Conservation (phyloP, 2,329 filamentous ascomycete species). For the Ophiosphaerella herpotricha region DNA sequence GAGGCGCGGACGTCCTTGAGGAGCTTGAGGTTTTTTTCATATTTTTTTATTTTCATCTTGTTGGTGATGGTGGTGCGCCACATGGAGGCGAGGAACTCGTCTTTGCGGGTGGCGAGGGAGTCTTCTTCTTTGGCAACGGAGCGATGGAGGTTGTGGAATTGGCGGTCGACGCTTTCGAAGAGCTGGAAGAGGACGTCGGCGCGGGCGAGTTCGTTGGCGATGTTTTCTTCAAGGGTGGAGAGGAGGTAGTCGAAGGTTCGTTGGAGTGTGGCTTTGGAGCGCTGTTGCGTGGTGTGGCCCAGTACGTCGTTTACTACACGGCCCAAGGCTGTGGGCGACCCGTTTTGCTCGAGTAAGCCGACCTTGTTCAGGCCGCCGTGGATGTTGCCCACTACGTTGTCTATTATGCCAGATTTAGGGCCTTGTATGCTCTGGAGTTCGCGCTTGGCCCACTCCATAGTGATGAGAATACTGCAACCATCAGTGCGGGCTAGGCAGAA, state of each 20-base stretch:
- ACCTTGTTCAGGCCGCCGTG: slow-evolving; percentile 73
- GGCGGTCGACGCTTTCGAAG: slow-evolving; percentile 89
- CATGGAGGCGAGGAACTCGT: slow-evolving; percentile 78
- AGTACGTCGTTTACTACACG: slow-evolving; percentile 72
- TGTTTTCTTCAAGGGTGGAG: slow-evolving; percentile 83
- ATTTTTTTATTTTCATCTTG: slow-evolving; percentile 78
- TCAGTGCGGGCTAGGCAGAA: slow-evolving; percentile 9
- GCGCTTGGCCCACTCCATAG: slow-evolving; percentile 94
- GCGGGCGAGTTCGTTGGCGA: slow-evolving; percentile 81
- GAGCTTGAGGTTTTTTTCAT: slow-evolving; percentile 84
- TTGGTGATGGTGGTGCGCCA: slow-evolving; percentile 87
- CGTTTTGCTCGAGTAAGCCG: slow-evolving; percentile 48
- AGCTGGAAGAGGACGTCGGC: slow-evolving; percentile 80
- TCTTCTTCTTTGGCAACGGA: slow-evolving; percentile 83
- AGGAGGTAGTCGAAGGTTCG: slow-evolving; percentile 89
- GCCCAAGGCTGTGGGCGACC: slow-evolving; percentile 69
- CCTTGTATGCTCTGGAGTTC: slow-evolving; percentile 65
- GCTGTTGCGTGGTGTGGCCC: slow-evolving; percentile 78
- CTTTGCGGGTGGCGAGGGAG: slow-evolving; percentile 77
- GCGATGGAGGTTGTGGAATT: slow-evolving; percentile 86
- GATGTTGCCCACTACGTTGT: slow-evolving; percentile 80
- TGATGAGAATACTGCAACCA: slow-evolving; percentile 73
- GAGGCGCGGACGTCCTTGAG: slow-evolving; percentile 78
- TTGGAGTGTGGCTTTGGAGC: slow-evolving; percentile 78
- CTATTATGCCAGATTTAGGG: slow-evolving; percentile 60